Base-by-base conservation (phyloP, 257 asterid genomes). In the Plantago ovata region DNA sequence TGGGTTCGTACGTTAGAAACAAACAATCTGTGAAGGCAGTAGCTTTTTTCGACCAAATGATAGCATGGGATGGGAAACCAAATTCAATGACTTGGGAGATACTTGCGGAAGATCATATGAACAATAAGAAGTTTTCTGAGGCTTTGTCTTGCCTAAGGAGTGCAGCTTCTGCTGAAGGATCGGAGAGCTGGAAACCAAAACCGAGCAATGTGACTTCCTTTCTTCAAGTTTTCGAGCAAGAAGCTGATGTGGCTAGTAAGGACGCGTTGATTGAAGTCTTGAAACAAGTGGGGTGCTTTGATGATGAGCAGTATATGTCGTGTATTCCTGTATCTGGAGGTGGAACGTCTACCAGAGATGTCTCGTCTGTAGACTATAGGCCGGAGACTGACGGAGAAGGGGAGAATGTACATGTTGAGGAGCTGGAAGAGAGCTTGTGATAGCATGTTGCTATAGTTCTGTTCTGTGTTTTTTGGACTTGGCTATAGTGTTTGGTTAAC, bases 61-160 rank as follows among this genome's bases (percentile, higher is more conserved):
- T 75, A 36, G 81, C 75, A 63, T 63, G 13, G 4, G 99, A 97
- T 38, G 95, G 92, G 32, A 79, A 76, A 59, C 87, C 95, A 16
- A 93, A 81, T 70, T 70, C 96, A 0, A 68, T 60, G 72, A 86
- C 99, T 12, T 89, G 94, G 94, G 99, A 89, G 77, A 86, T 89
- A 24, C 71, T 93, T 50, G 75, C 95, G 10, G 97, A 89, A 72
- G 61, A 75, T 64, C 95, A 83, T 38, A 76, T 93, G 39, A 77
- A 44, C 42, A 77, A 77, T 8, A 58, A 62, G 78, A 82, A 82
- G 67, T 49, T 79, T 38, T 53, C 83, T 0, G 84, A 86, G 72
- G 97, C 96, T 51, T 19, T 93, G 54, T 82, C 95, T 62, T 84
- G 92, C 78, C 67, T 93, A 50, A 68, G 73, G 48, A 81, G 74